Evolutionary conservation across 345 rosid species (phyloP).

Genomic region (Salix dunnii): DNA sequence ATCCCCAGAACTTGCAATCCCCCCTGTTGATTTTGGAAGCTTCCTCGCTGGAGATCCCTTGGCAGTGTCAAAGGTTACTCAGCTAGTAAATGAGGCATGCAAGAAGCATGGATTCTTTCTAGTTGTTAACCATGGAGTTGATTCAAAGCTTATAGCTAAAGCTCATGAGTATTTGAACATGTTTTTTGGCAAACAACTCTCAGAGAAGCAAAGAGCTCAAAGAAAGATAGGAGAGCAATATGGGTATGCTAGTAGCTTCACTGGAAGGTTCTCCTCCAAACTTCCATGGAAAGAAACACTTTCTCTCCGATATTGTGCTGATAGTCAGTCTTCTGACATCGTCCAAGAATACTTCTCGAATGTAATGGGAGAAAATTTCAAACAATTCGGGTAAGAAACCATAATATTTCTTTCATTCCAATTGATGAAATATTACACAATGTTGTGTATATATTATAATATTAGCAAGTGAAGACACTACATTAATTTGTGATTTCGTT

Average conservation of each 20-base stretch:
- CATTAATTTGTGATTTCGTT: not conserved
- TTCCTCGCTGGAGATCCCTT: slow-evolving; percentile 50
- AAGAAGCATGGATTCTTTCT: slow-evolving; percentile 78
- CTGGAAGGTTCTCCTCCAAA: slow-evolving; percentile 82
- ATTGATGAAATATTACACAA: no score
- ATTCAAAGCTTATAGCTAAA: slow-evolving; percentile 45
- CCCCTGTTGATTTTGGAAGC: slow-evolving; percentile 59
- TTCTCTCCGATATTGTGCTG: slow-evolving; percentile 60
- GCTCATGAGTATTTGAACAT: slow-evolving; percentile 68
- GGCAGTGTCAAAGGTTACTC: slow-evolving; percentile 41
- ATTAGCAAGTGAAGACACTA: not conserved
- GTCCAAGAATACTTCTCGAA: slow-evolving; percentile 61
- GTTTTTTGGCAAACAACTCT: slow-evolving; percentile 69
- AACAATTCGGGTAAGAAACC: slow-evolving; percentile 58
- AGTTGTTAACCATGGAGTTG: slow-evolving; percentile 82
- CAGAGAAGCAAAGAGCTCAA: slow-evolving; percentile 65
- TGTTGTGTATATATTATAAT: not conserved
- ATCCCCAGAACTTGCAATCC: slow-evolving; percentile 59
- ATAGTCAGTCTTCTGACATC: slow-evolving; percentile 31
- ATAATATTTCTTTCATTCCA: not conserved
- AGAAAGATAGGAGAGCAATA: slow-evolving; percentile 76
- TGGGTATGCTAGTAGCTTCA: slow-evolving; percentile 95
- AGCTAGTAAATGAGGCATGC: slow-evolving; percentile 67
- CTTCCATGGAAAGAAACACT: slow-evolving; percentile 99
- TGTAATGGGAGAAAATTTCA: slow-evolving; percentile 67